Conservation (phyloP, 768 basidiomycete genomes). For the Leucocoprinus sp. region DNA sequence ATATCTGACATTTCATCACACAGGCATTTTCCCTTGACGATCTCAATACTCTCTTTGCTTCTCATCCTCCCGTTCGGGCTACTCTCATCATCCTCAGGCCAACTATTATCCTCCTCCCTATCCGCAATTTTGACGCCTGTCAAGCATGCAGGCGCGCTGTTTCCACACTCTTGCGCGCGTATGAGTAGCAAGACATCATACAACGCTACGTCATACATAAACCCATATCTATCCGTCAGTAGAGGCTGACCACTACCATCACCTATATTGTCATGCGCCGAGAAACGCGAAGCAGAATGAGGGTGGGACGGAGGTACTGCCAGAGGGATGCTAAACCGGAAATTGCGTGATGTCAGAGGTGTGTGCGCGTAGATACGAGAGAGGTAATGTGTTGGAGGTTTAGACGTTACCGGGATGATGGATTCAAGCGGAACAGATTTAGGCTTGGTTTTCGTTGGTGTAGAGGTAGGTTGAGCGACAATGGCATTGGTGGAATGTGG, state of each 20-base stretch:
- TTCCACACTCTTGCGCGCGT: slow-evolving; percentile 63
- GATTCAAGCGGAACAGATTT: slow-evolving; percentile 66
- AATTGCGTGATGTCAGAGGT: slow-evolving; percentile 64
- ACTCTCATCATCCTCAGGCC: slow-evolving; percentile 57
- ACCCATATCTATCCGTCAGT: slow-evolving; percentile 83
- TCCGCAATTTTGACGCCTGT: slow-evolving; percentile 87
- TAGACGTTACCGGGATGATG: slow-evolving; percentile 72
- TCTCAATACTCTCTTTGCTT: slow-evolving; percentile 29
- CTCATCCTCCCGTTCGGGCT: slow-evolving; percentile 11
- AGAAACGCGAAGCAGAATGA: slow-evolving; percentile 45
- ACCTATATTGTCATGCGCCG: neutral
- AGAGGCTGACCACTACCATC: slow-evolving; percentile 47
- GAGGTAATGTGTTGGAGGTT: slow-evolving; percentile 81
- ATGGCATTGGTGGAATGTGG: slow-evolving; percentile 12
- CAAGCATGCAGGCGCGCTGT: slow-evolving; percentile 73
- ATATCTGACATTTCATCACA: slow-evolving; percentile 30
- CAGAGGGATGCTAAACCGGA: slow-evolving; percentile 38
- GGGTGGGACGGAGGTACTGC: slow-evolving; percentile 28
- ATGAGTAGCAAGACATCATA: slow-evolving; percentile 75
- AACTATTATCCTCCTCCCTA: slow-evolving; percentile 68
- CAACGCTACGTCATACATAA: slow-evolving; percentile 79
- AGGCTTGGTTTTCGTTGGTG: slow-evolving; percentile 19
- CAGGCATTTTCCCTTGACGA: slow-evolving; percentile 38
- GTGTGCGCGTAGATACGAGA: slow-evolving; percentile 54
- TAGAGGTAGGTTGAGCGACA: neutral